These are phyloP conservation scores for Cerrena zonata DNA, from an alignment of 1,284 basidiomycete species.

Conservation along the genomic window DNA sequence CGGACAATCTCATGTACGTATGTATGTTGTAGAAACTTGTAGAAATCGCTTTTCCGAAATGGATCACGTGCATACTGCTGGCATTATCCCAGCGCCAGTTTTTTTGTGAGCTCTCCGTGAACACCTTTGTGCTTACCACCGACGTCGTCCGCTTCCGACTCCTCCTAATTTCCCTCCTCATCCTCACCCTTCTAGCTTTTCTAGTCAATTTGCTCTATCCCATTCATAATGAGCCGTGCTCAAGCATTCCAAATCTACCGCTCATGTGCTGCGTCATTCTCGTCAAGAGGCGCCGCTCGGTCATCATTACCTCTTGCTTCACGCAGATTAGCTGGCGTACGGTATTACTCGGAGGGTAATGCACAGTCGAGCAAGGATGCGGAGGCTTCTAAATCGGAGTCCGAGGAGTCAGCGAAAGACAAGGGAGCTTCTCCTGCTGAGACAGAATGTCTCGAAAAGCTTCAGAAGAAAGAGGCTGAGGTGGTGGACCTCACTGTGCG, in stretches of 20 bases:
- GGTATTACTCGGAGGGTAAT: slow-evolving; percentile 51
- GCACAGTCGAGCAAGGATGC: slow-evolving; percentile 27
- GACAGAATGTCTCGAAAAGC: slow-evolving; percentile 39
- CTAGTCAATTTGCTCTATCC: no score
- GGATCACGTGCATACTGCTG: neutral
- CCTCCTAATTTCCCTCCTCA: slow-evolving; percentile 13
- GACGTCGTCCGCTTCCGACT: slow-evolving; percentile 17
- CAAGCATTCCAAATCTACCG: slow-evolving; percentile 49
- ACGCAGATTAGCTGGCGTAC: slow-evolving; percentile 23
- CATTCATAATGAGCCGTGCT: slow-evolving; percentile 41
- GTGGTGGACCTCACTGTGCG: slow-evolving; percentile 70
- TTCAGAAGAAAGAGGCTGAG: slow-evolving; percentile 70
- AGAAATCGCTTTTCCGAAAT: neutral
- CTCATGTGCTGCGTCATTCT: slow-evolving; percentile 49
- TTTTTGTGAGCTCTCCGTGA: neutral
- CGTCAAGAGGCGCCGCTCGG: slow-evolving; percentile 29
- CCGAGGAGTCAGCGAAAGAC: slow-evolving; percentile 25
- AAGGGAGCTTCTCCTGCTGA: slow-evolving; percentile 24
- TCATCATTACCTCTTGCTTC: slow-evolving; percentile 27
- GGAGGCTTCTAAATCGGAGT: slow-evolving; percentile 23
- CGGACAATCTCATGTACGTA: no score
- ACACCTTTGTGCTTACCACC: slow-evolving; percentile 14
- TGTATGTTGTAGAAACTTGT: no score
- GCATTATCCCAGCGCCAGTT: neutral
- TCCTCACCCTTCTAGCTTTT: slow-evolving; percentile 12